Percentiles rank a stretch among this genome's conserved stretches.
Conservation (phyloP, 768 basidiomycete species). For the Boletus rex-veris region DNA sequence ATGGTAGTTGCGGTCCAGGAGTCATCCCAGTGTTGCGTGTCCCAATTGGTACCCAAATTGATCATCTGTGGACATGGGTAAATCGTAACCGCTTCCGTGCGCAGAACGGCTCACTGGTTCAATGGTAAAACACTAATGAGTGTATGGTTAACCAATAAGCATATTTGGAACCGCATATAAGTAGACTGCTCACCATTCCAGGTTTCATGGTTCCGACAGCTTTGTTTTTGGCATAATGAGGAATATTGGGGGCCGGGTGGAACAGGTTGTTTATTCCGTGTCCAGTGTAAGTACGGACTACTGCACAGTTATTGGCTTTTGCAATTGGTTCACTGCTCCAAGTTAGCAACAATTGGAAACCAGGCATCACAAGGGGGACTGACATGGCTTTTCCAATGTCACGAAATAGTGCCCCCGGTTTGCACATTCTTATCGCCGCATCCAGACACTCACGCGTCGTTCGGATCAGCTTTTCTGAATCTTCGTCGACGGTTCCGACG, state of each 20-base stretch:
- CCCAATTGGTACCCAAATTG: constrained; percentile 78
- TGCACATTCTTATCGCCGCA: constrained; percentile 88
- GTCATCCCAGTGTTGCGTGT: constrained; percentile 84
- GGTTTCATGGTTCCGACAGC: constrained; percentile 90
- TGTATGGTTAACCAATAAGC: constrained; percentile 5
- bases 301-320: constrained; percentile 78
- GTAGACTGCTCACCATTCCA: constrained; percentile 66
- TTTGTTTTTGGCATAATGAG: constrained; percentile 94
- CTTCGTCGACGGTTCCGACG: constrained; percentile 80
- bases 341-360: constrained; percentile 11
- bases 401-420: constrained; percentile 87
- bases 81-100: not conserved
- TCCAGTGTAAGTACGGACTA: constrained; percentile 88
- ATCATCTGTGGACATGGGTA: constrained; percentile 67
- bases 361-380: constrained; percentile 29
- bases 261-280: constrained; percentile 89
- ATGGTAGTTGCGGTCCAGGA: constrained; percentile 95
- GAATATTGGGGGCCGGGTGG: constrained; percentile 82
- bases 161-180: not conserved
- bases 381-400: constrained; percentile 87
- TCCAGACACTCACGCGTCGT: constrained; percentile 82
- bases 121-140: constrained; percentile 65
- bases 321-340: constrained; percentile 74
- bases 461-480: constrained; percentile 76
- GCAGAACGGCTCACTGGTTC: constrained; percentile 55